phyloP scores from a whole-genome alignment of 306 rosid species.

The Medicago truncatula region MtrunA17r5.0-ANR NC_053048.1:48924001-48924500 shows the following conservation, averaged over 20 bases:
- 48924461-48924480: too few species aligned
- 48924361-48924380: too few species aligned
- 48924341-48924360: too few species aligned
- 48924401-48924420: too few species aligned
- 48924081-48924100: conserved; percentile 56
- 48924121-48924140: conserved; percentile 86
- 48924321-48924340: too few species aligned
- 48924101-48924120: conserved; percentile 70
- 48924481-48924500: too few species aligned
- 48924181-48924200: conserved; percentile 88
- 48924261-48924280: conserved; percentile 95
- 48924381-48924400: too few species aligned
- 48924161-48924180: conserved; percentile 94
- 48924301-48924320: conserved; percentile 65
- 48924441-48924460: too few species aligned
- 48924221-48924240: conserved; percentile 95
- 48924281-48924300: conserved; percentile 97
- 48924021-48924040: conserved; percentile 56
- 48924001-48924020: conserved; percentile 57
- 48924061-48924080: conserved; percentile 63
- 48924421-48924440: too few species aligned
- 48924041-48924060: conserved; percentile 52
- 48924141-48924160: conserved; percentile 88
- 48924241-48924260: conserved; percentile 89
- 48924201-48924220: conserved; percentile 88